Evolutionary conservation across 2,329 filamentous ascomycete genomes (phyloP), one percentile per base, ranked within the genome.

Genomic region (Zopfia rhizophila): DNA sequence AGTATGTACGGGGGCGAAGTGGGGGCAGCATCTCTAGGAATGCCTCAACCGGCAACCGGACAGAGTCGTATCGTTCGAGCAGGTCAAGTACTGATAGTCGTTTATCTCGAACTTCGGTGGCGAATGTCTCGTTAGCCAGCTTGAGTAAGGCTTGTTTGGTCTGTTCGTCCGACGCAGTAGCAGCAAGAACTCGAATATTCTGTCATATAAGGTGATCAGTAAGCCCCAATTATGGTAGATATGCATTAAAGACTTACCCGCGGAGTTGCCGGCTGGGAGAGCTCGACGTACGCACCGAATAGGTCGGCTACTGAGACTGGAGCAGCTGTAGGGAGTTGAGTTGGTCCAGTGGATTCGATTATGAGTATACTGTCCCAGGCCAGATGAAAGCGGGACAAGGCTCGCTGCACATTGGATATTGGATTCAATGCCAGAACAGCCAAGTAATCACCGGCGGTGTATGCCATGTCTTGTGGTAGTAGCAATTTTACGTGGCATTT

Each of bases 1-100:
- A 88, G 75, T 90, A 90, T 67, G 88, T 85, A 11, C 87, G 80
- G 19, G 87, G 78, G 19, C 86, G 82, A 82, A 92, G 87, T 0
- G 87, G 85, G 2, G 86, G 85, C 1, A 92, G 78, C 77, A 89
- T 85, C 17, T 78, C 75, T 13, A 92, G 76, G 73, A 86, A 91
- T 14, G 80, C 70, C 10, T 78, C 78, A 21, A 92, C 78, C 0
- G 86, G 75, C 6, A 61, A 39, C 12, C 27, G 3, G 2, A 21
- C 13, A 14, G 31, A 31, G 4, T 56, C 52, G 18, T 56, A 38
- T 6, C 52, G 38, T 29, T 61, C 54, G 16, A 63, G 53, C 18
- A 63, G 21, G 24, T 57, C 52, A 35, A 63, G 51, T 13, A 55
- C 18, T 8, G 49, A 48, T 39, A 41, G 33, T 14, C 53, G 56